phyloP scores from a whole-genome alignment of 345 rosid genomes.

The Gossypioides kirkii region DNA sequence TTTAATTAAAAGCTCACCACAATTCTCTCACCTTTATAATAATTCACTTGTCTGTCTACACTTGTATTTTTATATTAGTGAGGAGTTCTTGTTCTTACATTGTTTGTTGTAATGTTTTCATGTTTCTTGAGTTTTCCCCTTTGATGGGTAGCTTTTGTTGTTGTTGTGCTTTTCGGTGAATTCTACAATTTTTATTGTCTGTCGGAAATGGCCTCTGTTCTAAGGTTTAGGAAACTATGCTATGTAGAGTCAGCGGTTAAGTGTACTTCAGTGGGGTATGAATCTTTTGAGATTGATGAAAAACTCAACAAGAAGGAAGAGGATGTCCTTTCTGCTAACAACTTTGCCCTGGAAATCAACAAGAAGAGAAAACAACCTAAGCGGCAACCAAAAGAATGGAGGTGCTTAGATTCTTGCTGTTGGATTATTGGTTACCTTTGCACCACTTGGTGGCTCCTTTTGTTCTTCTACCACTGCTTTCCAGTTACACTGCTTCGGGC shows the following conservation, averaged over 20 bases:
- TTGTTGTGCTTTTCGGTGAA: constrained; percentile 6
- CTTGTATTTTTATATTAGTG: background rate
- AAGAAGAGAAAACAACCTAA: constrained; percentile 16
- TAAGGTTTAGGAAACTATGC: constrained; percentile 48
- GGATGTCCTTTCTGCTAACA: background rate
- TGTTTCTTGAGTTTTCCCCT: background rate
- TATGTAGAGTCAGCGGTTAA: constrained; percentile 35
- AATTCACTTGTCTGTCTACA: background rate
- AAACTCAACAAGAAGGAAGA: constrained; percentile 23
- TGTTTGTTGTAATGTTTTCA: background rate
- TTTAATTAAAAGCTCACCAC: background rate
- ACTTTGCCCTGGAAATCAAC: constrained; percentile 10
- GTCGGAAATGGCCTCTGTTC: constrained; percentile 38
- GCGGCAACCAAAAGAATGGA: constrained; percentile 9
- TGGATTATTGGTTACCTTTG: constrained; percentile 60
- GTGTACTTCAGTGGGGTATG: constrained; percentile 18
- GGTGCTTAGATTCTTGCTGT: constrained; percentile 50
- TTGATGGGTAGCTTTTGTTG: constrained; percentile 16
- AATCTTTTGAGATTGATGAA: constrained; percentile 18
- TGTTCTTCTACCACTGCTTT: constrained; percentile 45
- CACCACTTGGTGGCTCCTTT: constrained; percentile 58
- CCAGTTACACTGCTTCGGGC: constrained; percentile 46
- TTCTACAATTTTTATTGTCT: background rate
- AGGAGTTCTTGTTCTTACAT: background rate
- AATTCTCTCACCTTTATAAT: background rate